Percentiles rank a stretch among this genome's conserved stretches.
phyloP scores from a whole-genome alignment of 441 rosid species.

The Erodium texanum region DNA sequence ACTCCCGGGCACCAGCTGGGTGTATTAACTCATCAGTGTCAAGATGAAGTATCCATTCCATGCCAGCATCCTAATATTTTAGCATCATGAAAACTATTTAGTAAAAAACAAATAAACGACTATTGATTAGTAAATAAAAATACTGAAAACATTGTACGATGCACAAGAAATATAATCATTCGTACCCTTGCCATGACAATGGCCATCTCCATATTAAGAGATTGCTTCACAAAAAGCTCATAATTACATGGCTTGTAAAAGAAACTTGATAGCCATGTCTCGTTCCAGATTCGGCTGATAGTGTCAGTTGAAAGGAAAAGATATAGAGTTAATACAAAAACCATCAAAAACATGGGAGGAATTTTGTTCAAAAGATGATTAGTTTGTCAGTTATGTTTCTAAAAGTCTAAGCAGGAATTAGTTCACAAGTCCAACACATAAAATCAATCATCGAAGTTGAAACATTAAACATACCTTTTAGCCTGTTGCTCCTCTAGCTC shows the following conservation, averaged over 20 bases:
- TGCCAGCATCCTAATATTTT: constrained; percentile 47
- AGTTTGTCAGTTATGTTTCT: background rate
- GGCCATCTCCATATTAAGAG: constrained; percentile 86
- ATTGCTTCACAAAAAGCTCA: constrained; percentile 70
- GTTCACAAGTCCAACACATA: background rate
- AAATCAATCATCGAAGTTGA: constrained; percentile 8
- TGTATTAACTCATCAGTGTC: constrained; percentile 66
- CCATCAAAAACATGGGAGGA: background rate
- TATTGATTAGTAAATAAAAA: constrained; percentile 5
- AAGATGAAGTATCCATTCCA: constrained; percentile 75
- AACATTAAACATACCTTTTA: constrained; percentile 39
- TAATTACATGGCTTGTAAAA: constrained; percentile 77
- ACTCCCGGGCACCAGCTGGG: constrained; percentile 70
- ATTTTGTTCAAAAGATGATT: no score
- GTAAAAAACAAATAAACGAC: constrained; percentile 12
- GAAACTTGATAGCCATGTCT: constrained; percentile 70
- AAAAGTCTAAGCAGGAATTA: background rate
- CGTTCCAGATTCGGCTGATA: constrained; percentile 72
- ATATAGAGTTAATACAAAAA: background rate
- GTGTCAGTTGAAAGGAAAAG: constrained; percentile 9
- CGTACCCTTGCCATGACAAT: constrained; percentile 74
- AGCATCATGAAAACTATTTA: constrained; percentile 10
- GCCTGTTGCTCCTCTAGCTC: constrained; percentile 73
- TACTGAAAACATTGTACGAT: background rate
- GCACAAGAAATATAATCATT: constrained; percentile 6